Evolutionary conservation across 2,329 filamentous ascomycete species (phyloP).

Genomic region (Daldinia sp.): DNA sequence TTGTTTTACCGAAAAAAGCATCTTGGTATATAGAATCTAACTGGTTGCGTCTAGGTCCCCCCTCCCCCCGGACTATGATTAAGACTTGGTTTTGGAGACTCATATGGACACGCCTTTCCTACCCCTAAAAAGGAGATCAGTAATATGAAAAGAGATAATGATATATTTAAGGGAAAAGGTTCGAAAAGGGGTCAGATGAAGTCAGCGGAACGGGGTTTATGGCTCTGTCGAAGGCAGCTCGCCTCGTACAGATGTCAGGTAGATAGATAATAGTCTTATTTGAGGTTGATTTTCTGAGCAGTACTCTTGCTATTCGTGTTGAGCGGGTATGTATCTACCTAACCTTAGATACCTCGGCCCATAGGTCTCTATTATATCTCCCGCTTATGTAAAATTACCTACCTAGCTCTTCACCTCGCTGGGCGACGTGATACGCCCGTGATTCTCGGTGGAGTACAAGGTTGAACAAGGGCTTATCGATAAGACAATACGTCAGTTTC

Average conservation of each 20-base stretch:
- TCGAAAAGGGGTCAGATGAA: neutral
- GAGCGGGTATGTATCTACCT: neutral
- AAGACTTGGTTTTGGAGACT: neutral
- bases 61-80: constrained; percentile 63
- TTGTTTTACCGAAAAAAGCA: constrained; percentile 29
- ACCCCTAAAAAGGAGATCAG: neutral
- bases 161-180: neutral
- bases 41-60: constrained; percentile 54
- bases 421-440: neutral
- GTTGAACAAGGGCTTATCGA: constrained; percentile 25
- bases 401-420: neutral
- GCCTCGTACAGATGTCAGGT: neutral
- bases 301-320: neutral
- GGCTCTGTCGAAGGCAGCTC: neutral
- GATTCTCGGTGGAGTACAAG: neutral
- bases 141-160: neutral
- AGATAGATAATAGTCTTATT: neutral
- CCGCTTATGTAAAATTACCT: neutral
- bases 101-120: neutral
- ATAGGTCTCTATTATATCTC: neutral
- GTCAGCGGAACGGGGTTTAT: neutral
- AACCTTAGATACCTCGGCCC: neutral
- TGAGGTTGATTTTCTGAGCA: neutral
- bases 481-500: constrained; percentile 34
- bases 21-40: constrained; percentile 9